Base-by-base conservation (phyloP, 176 grass and related monocot genomes). In the Eleusine indica region DNA sequence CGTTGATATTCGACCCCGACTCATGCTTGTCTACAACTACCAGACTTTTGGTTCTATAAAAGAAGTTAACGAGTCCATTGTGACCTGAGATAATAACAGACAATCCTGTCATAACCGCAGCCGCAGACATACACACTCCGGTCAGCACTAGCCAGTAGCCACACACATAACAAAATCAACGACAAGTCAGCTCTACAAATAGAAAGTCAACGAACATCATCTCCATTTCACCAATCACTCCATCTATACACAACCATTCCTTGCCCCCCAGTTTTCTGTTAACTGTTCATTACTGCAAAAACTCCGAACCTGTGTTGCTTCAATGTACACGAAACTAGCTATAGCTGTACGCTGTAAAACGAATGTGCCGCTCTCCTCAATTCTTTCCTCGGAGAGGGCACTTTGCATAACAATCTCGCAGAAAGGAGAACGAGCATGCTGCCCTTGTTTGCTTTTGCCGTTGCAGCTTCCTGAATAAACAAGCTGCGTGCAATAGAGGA, bases 191-290 rank as follows among this genome's bases (percentile, higher is more conserved):
- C 21, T 61, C 3, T 80, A 80, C 70, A 86, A 74, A 86, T 25
- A 86, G 1, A 53, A 74, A 54, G 41, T 40, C 48, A 69, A 74
- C 10, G 57, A 62, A 68, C 30, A 77, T 58, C 43, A 51, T 77
- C 68, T 80, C 52, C 75, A 75, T 70, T 83, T 87, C 69, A 80
- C 43, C 80, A 87, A 90, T 58, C 79, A 86, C 63, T 74, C 61
- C 63, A 79, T 49, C 79, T 79, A 78, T 86, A 74, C 79, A 90
- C 25, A 73, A 48, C 70, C 67, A 56, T n/a, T 16, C n/a, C 9
- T 13, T 19, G 18, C 22, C 66, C 8, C 5, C 3, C 0, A 2
- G 11, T 15, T 25, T 4, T 13, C 1, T 25, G 53, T 60, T 29
- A 57, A 66, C 40, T 46, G 44, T 63, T 19, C 52, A 42, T 48